These are phyloP conservation scores for Begonia peltatifolia DNA, from an alignment of 306 rosid genomes.

Conservation along the genomic window DNA sequence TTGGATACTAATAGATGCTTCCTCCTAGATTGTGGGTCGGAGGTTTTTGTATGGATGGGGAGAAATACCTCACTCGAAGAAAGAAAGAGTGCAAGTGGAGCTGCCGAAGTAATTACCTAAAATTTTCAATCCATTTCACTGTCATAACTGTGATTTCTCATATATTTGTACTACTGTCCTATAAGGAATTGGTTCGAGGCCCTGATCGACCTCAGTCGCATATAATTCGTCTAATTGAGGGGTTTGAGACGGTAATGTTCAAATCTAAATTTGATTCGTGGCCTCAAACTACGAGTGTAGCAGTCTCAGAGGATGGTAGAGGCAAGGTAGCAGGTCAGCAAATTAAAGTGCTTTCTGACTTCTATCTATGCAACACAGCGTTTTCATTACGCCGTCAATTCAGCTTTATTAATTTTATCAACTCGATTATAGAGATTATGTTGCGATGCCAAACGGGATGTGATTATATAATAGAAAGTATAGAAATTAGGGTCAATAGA, in stretches of 20 bases:
- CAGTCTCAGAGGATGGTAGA: conserved; percentile 83
- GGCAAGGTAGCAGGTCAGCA: conserved; percentile 99
- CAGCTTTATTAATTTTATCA: too few species aligned
- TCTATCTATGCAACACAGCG: too few species aligned
- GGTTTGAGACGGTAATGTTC: conserved; percentile 91
- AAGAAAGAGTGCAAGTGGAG: conserved; percentile 69
- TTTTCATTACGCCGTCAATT: too few species aligned
- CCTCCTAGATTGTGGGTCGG: conserved; percentile 72
- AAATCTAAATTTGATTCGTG: conserved; percentile 77
- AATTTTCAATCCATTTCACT: conserved; percentile 11
- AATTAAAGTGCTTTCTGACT: conserved; percentile 7
- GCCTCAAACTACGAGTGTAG: conserved; percentile 51
- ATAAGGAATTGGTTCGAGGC: conserved; percentile 47
- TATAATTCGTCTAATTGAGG: conserved; percentile 80
- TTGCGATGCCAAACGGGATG: too few species aligned
- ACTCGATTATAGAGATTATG: too few species aligned
- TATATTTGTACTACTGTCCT: conserved; percentile 14
- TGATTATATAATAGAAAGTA: too few species aligned
- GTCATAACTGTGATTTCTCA: conserved; percentile 13
- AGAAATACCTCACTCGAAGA: conserved; percentile 81
- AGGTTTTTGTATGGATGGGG: conserved; percentile 89
- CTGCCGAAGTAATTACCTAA: conserved; percentile 53
- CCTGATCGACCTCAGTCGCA: conserved; percentile 51
- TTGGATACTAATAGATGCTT: conserved; percentile 72
- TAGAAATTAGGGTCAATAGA: too few species aligned